Evolutionary conservation across 2,329 filamentous ascomycete species (phyloP), one percentile per base, ranked within the genome.

Genomic region (Paecilomyces dactylethromorphus): DNA sequence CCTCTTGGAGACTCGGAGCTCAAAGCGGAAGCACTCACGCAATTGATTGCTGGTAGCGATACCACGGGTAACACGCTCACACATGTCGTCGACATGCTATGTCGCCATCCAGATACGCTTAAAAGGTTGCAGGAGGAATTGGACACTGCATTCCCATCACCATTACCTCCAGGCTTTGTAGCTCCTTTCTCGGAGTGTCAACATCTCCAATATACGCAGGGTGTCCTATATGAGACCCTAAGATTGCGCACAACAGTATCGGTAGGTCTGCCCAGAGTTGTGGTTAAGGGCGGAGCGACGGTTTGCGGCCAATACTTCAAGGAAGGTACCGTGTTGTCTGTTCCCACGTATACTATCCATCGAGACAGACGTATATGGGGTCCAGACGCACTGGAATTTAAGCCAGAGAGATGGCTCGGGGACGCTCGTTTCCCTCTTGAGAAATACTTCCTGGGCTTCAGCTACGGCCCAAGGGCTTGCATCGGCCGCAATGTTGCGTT

Each of bases 401-500:
- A 70, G 10, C 74, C 74, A 11, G 74, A 76, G 60, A 64, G 73
- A 5, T 76, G 72, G 68, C 50, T 68, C 10, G 52, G 61, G 18
- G 51, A 65, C n/a, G 63, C 62, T 15, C 52, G 49, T n/a, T 49
- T 32, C 24, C 26, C 61, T 53, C 72, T 74, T 63, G 76, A 76
- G 64, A 64, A 66, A 50, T 66, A 68, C 0, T 77, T 76, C 60
- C 75, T 76, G 53, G 73, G 74, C 6, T 78, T 78, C 62, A 76
- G 72, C 24, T 74, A 75, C 58, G 76, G 74, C 1, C 74, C 76
- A 7, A 66, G 76, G 13, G 72, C 75, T n/a, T 78, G 76, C 58
- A 73, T 78, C 32, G 75, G 75, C 3, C 69, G 74, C 50, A 77
- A 78, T 60, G 70, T 78, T 26, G 76, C 76, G 2, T 68, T 75